Percentiles rank a stretch among this genome's conserved stretches.
Evolutionary conservation across 1,284 basidiomycete species (phyloP).

Genomic region (Trichosporon ovoides): DNA sequence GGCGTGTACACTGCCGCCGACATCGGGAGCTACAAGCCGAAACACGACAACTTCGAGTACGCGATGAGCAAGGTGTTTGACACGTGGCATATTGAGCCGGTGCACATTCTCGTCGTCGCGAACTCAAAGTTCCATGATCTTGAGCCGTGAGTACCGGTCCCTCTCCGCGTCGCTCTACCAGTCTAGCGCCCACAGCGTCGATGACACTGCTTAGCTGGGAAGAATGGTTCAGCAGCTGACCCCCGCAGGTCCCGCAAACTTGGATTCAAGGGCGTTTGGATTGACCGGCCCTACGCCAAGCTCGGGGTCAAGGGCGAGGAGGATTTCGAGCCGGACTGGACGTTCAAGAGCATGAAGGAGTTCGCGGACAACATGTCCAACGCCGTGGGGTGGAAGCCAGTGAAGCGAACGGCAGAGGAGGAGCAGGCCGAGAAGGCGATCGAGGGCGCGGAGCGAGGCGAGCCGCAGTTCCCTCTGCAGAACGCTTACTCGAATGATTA

Average conservation of each 20-base stretch:
- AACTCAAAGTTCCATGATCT: slow-evolving; percentile 34
- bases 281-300: slow-evolving; percentile 25
- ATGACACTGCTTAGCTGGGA: neutral
- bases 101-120: slow-evolving; percentile 34
- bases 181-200: too few species aligned
- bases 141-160: slow-evolving; percentile 22
- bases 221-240: too few species aligned
- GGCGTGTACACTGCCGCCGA: slow-evolving; percentile 34
- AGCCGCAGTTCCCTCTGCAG: neutral
- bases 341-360: slow-evolving; percentile 15
- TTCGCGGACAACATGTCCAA: slow-evolving; percentile 11
- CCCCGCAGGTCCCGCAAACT: slow-evolving; percentile 31
- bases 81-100: slow-evolving; percentile 24
- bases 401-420: slow-evolving; percentile 75
- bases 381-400: neutral
- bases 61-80: slow-evolving; percentile 27
- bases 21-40: slow-evolving; percentile 38
- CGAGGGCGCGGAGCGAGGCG: slow-evolving; percentile 56
- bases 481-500: too few species aligned
- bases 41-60: slow-evolving; percentile 33
- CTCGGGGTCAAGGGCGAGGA: slow-evolving; percentile 14
- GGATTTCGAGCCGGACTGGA: slow-evolving; percentile 19
- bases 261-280: slow-evolving; percentile 35
- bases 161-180: neutral
- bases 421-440: slow-evolving; percentile 91